Evolutionary conservation across 495 filamentous ascomycete species (phyloP).

Genomic region (Penicillium diatomitis): DNA sequence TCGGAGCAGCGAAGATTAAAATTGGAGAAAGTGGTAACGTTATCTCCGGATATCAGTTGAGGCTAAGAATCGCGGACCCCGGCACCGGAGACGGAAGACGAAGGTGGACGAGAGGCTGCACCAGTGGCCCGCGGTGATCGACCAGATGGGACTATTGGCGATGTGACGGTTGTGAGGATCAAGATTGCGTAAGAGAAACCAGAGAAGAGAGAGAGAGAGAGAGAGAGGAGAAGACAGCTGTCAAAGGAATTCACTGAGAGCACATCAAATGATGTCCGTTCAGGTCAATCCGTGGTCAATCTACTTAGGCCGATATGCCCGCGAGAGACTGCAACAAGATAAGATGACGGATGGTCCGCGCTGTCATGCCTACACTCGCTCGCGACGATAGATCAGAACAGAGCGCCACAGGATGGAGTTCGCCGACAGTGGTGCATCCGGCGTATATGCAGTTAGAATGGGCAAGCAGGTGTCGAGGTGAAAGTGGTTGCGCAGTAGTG

Average conservation of each 20-base stretch:
- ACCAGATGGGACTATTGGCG: no score
- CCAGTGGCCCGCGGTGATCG: no score
- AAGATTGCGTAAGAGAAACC: not conserved
- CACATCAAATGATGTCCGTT: not conserved
- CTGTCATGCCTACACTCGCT: constrained; percentile 21
- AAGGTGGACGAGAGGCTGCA: no score
- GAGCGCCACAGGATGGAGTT: not conserved
- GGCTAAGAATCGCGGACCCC: not conserved
- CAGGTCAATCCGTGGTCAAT: not conserved
- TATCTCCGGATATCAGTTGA: constrained; percentile 11
- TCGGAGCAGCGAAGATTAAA: no score
- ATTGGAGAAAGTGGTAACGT: not conserved
- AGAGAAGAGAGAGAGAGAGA: not conserved
- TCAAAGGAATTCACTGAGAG: no score
- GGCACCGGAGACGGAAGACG: not conserved
- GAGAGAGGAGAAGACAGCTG: not conserved
- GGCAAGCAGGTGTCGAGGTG: not conserved
- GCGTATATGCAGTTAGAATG: not conserved
- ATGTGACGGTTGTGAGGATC: no score
- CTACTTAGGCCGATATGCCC: constrained; percentile 8
- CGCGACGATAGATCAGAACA: not conserved
- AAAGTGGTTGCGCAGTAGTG: not conserved
- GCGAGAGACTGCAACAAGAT: constrained; percentile 23
- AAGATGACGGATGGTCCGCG: constrained; percentile 22
- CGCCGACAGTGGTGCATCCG: not conserved